A percentile compares a stretch with the other conserved stretches of the same genome.
Evolutionary conservation across 805 yeast species (phyloP).

Genomic region (Starmerella roubikii): DNA sequence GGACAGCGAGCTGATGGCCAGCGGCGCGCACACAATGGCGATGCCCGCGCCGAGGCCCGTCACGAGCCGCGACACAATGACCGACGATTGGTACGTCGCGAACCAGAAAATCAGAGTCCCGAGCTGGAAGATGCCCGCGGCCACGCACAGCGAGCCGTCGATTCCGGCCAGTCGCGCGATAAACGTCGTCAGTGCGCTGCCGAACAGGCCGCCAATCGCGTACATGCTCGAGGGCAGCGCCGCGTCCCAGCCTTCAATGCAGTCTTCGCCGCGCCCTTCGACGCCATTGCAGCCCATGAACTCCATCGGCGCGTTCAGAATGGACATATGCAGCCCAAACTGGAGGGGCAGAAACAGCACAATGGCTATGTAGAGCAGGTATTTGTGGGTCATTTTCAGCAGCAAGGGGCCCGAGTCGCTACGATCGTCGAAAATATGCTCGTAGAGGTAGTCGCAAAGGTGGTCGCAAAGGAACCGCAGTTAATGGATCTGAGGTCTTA

Average conservation of each 20-base stretch:
- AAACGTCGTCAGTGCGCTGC: slow-evolving; percentile 56
- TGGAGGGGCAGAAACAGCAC: slow-evolving; percentile 34
- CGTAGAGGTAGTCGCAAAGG: too few species aligned
- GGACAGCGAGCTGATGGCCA: slow-evolving; percentile 66
- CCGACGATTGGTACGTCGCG: slow-evolving; percentile 31
- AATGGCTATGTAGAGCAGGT: not conserved
- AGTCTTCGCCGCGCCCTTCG: slow-evolving; percentile 25
- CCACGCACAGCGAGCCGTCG: slow-evolving; percentile 35
- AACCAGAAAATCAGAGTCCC: slow-evolving; percentile 52
- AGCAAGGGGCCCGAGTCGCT: too few species aligned
- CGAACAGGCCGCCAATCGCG: slow-evolving; percentile 70
- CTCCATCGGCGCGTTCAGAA: slow-evolving; percentile 77
- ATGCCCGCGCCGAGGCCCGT: slow-evolving; percentile 83
- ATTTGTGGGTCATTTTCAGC: not conserved
- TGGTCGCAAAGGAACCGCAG: too few species aligned
- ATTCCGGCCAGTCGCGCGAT: slow-evolving; percentile 58
- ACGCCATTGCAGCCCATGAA: slow-evolving; percentile 43
- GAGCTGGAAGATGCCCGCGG: slow-evolving; percentile 36
- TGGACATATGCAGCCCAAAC: slow-evolving; percentile 92
- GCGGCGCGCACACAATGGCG: slow-evolving; percentile 72
- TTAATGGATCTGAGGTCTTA: too few species aligned
- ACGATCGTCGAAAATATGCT: too few species aligned
- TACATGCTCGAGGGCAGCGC: slow-evolving; percentile 69
- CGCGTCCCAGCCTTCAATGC: slow-evolving; percentile 46
- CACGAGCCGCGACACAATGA: slow-evolving; percentile 57